phyloP scores from a whole-genome alignment of 176 grass and related monocot genomes.

The Thalia dealbata region DNA sequence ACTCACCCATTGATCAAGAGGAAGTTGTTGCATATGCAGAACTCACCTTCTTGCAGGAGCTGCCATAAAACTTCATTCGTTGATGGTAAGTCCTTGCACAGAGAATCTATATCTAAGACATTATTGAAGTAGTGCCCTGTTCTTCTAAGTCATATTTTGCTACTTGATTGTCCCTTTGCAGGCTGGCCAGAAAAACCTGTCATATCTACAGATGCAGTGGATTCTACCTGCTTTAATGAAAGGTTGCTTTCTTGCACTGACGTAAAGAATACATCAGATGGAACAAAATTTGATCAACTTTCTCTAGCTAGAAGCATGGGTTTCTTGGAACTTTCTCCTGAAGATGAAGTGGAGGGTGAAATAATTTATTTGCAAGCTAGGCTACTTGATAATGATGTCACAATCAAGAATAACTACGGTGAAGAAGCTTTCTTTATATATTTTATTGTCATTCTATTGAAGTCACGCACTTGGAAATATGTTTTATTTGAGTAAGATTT shows the following conservation, averaged over 20 bases:
- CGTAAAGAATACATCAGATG: slow-evolving; percentile 23
- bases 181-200: slow-evolving; percentile 11
- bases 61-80: slow-evolving; percentile 22
- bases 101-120: slow-evolving; percentile 6
- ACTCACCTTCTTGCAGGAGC: slow-evolving; percentile 30
- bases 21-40: slow-evolving; percentile 44
- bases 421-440: slow-evolving; percentile 21
- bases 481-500: neutral
- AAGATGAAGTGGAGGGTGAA: slow-evolving; percentile 98
- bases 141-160: neutral
- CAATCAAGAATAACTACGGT: slow-evolving; percentile 73
- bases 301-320: slow-evolving; percentile 40
- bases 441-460: neutral
- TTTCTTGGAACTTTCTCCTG: slow-evolving; percentile 58
- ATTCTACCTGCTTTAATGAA: slow-evolving; percentile 15
- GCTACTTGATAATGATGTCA: slow-evolving; percentile 64
- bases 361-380: slow-evolving; percentile 79
- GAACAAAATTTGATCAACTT: slow-evolving; percentile 35
- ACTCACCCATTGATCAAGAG: slow-evolving; percentile 74
- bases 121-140: neutral
- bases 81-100: slow-evolving; percentile 43
- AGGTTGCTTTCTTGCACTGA: neutral
- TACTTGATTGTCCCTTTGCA: neutral
- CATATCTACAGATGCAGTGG: slow-evolving; percentile 23
- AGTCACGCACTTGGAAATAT: neutral